These are phyloP conservation scores for Coemansia sp. DNA, from an alignment of 192 early-diverging fungal species.

Conservation along the genomic window DNA sequence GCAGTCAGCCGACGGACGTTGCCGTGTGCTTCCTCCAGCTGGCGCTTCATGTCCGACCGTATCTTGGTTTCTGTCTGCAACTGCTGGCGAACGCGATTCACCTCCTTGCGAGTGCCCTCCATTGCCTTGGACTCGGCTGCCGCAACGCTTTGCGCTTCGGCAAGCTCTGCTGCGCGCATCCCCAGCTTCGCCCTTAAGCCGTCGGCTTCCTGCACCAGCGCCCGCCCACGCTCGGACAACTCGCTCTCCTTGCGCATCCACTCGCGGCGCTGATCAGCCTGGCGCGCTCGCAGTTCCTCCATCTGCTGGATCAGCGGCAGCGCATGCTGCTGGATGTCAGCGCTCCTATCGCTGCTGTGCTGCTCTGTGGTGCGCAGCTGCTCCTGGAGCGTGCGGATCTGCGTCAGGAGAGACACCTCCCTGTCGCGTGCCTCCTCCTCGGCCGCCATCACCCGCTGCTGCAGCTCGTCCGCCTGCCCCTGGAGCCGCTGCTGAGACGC, in stretches of 20 bases:
- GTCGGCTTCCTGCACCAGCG: constrained; percentile 16
- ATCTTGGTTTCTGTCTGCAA: constrained; percentile 54
- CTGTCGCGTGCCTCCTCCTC: constrained; percentile 47
- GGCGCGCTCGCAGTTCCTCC: constrained; percentile 43
- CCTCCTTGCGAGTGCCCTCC: constrained; percentile 11
- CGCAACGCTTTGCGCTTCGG: neutral
- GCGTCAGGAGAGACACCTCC: constrained; percentile 33
- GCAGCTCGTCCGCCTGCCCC: constrained; percentile 47
- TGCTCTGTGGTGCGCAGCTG: constrained; percentile 38
- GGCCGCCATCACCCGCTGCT: constrained; percentile 28
- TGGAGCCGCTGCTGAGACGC: constrained; percentile 44
- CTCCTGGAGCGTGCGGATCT: constrained; percentile 36
- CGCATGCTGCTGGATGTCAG: constrained; percentile 48
- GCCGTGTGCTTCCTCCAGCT: constrained; percentile 40
- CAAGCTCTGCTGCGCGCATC: constrained; percentile 6
- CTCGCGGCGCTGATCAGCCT: constrained; percentile 31
- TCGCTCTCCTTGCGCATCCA: constrained; percentile 36
- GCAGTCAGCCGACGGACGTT: constrained; percentile 17
- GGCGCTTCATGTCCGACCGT: constrained; percentile 44
- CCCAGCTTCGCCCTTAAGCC: constrained; percentile 14
- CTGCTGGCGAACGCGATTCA: constrained; percentile 64
- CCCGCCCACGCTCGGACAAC: constrained; percentile 22
- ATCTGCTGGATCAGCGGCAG: constrained; percentile 50
- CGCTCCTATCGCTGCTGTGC: constrained; percentile 32
- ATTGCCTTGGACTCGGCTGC: constrained; percentile 17